These are phyloP conservation scores for Tolypocladium guangdongense DNA, from an alignment of 2,329 filamentous ascomycete genomes.

Conservation along the genomic window DNA sequence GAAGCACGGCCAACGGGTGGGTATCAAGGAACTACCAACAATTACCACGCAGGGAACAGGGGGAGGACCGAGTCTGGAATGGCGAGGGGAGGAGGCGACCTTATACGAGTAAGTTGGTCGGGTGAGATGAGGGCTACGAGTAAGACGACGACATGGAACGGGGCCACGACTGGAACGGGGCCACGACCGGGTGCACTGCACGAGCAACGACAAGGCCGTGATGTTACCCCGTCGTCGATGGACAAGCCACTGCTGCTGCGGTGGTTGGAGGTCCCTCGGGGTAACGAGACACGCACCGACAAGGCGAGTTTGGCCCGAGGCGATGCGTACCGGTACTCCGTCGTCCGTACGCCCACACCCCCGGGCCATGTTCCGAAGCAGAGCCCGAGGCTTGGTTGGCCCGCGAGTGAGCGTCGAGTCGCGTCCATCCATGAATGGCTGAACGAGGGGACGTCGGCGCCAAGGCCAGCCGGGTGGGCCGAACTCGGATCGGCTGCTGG, in stretches of 20 bases:
- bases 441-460: not conserved
- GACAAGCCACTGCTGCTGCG: not conserved
- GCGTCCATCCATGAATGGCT: not conserved
- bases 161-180: too few relatives aligned
- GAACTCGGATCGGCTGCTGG: not conserved
- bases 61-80: not conserved
- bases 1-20: not conserved
- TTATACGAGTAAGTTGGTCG: constrained; percentile 2
- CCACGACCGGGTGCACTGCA: not conserved
- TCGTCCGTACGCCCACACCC: too few relatives aligned
- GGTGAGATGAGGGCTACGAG: constrained; percentile 4
- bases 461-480: not conserved
- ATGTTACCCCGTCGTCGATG: not conserved
- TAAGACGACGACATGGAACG: not conserved
- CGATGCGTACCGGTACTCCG: not conserved
- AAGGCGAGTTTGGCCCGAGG: not conserved
- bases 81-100: not conserved
- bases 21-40: not conserved
- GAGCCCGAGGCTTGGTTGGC: not conserved
- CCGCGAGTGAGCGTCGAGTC: not conserved
- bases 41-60: not conserved
- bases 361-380: not conserved
- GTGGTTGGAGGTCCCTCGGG: not conserved
- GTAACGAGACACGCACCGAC: not conserved
- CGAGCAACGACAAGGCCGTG: not conserved